Conservation (phyloP, 352 stramenopile species). For the Pythium diclinum region DNA sequence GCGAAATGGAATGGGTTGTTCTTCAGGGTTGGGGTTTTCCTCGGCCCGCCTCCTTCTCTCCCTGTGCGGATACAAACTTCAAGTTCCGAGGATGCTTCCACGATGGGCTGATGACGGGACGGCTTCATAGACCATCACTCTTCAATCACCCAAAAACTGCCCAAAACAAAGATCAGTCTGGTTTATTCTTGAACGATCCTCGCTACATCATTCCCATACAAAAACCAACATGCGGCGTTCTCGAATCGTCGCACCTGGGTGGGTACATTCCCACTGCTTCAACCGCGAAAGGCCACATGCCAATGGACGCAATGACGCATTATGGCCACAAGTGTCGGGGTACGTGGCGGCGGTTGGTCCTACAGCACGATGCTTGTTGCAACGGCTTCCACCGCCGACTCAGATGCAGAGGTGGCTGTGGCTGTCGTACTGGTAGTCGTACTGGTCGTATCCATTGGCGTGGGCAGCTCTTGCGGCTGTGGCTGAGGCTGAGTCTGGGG, state of each 20-base stretch:
- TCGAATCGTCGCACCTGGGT: neutral
- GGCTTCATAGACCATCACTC: constrained; percentile 22
- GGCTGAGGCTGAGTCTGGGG: neutral
- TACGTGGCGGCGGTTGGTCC: neutral
- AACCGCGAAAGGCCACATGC: constrained; percentile 10
- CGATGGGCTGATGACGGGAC: neutral
- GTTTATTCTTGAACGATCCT: constrained; percentile 10
- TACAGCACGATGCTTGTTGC: neutral
- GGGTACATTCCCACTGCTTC: neutral
- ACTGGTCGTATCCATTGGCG: too few species aligned
- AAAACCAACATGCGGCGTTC: constrained; percentile 13
- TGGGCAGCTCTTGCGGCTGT: neutral
- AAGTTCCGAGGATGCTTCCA: constrained; percentile 17
- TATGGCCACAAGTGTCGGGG: neutral
- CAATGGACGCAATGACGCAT: neutral
- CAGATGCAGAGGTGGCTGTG: neutral
- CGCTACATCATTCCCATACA: constrained; percentile 5
- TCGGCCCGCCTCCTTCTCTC: constrained; percentile 4
- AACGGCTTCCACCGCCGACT: neutral
- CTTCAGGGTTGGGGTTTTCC: neutral
- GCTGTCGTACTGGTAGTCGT: neutral
- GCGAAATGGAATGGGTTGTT: constrained; percentile 18
- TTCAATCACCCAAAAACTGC: neutral
- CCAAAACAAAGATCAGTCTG: constrained; percentile 11
- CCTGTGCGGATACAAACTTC: constrained; percentile 24